A percentile compares a stretch with the other conserved stretches of the same genome.
Conservation (phyloP, 441 rosid species). For the Pelargonium cotyledonis region DNA sequence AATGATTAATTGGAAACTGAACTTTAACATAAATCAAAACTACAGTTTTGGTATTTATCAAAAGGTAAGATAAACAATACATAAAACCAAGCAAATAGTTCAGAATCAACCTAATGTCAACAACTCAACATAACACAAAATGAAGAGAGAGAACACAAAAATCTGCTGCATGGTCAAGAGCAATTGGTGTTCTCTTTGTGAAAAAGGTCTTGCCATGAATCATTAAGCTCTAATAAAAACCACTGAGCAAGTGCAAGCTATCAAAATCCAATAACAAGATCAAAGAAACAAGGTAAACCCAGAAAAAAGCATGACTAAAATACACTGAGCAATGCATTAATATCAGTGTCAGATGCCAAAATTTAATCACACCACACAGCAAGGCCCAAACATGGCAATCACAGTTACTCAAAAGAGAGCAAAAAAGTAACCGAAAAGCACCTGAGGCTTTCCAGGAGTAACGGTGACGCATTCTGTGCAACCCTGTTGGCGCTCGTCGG, state of each 20-base stretch:
- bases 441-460: slow-evolving; percentile 61
- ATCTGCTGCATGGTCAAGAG: background rate
- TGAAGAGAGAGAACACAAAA: background rate
- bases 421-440: slow-evolving; percentile 8
- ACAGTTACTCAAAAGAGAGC: background rate
- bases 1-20: background rate
- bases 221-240: background rate
- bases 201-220: background rate
- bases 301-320: background rate
- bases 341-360: background rate
- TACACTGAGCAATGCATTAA: background rate
- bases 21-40: background rate
- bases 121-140: background rate
- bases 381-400: background rate
- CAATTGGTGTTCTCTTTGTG: background rate
- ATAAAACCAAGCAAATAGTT: background rate
- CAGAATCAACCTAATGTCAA: background rate
- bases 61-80: background rate
- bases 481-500: slow-evolving; percentile 54
- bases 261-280: background rate
- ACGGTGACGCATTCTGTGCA: slow-evolving; percentile 58
- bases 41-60: too few relatives aligned
- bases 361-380: background rate
- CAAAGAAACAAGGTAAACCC: background rate
- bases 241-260: background rate